Evolutionary conservation across 371 early-diverging fungal genomes (phyloP).

Genomic region (Mucor lusitanicus): DNA sequence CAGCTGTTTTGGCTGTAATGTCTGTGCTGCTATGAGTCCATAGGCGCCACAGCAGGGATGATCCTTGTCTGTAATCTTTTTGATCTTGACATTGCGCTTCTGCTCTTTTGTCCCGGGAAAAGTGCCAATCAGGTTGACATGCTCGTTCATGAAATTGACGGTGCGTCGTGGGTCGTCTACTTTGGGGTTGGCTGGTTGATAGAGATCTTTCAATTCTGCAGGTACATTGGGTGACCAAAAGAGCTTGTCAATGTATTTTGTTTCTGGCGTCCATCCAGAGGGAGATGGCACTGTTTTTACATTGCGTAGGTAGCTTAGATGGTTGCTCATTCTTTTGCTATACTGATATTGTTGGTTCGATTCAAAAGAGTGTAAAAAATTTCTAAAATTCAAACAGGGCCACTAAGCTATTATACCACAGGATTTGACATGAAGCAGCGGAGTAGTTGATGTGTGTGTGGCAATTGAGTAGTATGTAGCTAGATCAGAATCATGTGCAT

Average conservation of each 20-base stretch:
- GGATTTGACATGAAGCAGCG: background rate
- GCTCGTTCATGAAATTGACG: conserved; percentile 37
- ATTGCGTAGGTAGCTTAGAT: conserved; percentile 24
- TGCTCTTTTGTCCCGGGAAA: conserved; percentile 41
- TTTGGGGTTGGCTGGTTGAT: conserved; percentile 34
- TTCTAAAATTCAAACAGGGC: background rate
- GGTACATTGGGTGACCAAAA: conserved; percentile 47
- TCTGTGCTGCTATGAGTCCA: conserved; percentile 52
- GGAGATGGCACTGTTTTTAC: conserved; percentile 37
- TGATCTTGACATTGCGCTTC: conserved; percentile 45
- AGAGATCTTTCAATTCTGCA: conserved; percentile 25
- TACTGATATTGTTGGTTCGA: too few relatives aligned
- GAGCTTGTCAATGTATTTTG: conserved; percentile 47
- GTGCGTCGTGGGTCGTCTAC: conserved; percentile 21
- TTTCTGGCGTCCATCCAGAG: conserved; percentile 50
- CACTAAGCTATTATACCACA: background rate
- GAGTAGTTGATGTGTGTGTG: background rate
- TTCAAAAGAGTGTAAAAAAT: background rate
- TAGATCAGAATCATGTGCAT: too few relatives aligned
- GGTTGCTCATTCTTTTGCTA: background rate
- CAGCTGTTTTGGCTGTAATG: conserved; percentile 45
- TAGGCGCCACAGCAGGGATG: conserved; percentile 57
- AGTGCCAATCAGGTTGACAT: conserved; percentile 44
- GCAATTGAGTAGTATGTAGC: too few relatives aligned
- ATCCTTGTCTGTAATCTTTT: conserved; percentile 37